Base-by-base conservation (phyloP, 2,329 filamentous ascomycete genomes). In the Penicillium sumatraense region DNA sequence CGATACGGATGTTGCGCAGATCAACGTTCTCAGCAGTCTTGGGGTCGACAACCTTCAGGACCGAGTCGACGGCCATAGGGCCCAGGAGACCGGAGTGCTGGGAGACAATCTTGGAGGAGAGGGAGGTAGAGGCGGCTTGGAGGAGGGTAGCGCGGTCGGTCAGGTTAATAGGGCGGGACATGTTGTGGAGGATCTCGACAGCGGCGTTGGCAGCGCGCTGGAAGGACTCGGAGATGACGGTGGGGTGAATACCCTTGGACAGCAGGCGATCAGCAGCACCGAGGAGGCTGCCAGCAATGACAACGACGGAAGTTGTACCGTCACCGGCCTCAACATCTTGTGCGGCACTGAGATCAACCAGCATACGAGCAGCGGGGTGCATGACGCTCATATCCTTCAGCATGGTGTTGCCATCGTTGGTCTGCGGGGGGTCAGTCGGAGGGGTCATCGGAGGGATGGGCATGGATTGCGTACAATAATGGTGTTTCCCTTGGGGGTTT, bases 391-490 rank as follows among this genome's bases (percentile, higher is more conserved):
- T 98, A 82, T 93, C 93, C 81, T 90, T 96, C 72, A 99, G 81
- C 93, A 99, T 99, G 54, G 95, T 99, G 81, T 96, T 96, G 75
- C 95, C 95, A 79, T 99, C 95, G 82, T 99, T 99, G 72, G 95
- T 99, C 78, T 81, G 62, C 59, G 60, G 57, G 58, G 35, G 57
- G 59, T 77, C 64, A 73, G 74, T 69, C 51, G 57, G 53, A 44
- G 48, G 49, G 29, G 20, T 53, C 46, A 35, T 56, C 47, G 50
- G 40, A 40, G 49, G n/a, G 48, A 51, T 46, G 53, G 49, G 54
- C 58, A 31, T 29, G 53, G 53, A 51, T 38, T 62, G 66, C 78
- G 68, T 74, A 81, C 79, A 80, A 99, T 99, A 76, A 98, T 95
- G 55, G 93, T 97, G 78, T 96, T 91, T 79, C 93, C 95, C 80